Base-by-base conservation (phyloP, 352 stramenopile genomes). In the Globisporangium middletonii region DNA sequence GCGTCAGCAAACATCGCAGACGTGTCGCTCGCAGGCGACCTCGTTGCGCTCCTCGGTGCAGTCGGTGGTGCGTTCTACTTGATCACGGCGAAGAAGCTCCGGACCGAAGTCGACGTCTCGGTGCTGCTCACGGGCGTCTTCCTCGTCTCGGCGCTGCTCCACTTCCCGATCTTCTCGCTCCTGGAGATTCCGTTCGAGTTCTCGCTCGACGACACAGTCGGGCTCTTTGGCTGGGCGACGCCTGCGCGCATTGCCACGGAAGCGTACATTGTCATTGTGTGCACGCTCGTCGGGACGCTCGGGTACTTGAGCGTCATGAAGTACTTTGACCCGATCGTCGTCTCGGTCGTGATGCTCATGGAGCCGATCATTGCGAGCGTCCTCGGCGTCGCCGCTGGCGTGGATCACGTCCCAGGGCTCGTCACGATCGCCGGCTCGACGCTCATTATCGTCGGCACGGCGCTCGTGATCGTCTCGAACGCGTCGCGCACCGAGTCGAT, bases 231-330 rank as follows among this genome's bases (percentile, higher is more conserved):
- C 30, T 97, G 88, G 89, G 57, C 89, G 27, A 85, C 79, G 28
- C 64, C 77, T 1, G 64, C 64, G 15, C 78, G 86, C 13, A 57
- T 97, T 15, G 51, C 81, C 19, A 69, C 92, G n/a, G 72, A 89
- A 44, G 57, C 85, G 30, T 96, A 92, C 65, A 77, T 96, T 33
- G 83, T 92, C 49, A 78, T 96, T 33, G 62, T 96, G 43, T 95
- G 89, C 57, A 91, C 95, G 65, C 69, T 88, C 50, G 73, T 96
- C 23, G 87, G 89, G 47, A 96, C 85, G 12, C 94, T 90, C 69
- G 88, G 88, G 15, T 97, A 94, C 72, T 83, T 97, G 63, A 88
- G 77, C 43, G 86, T 95, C 45, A 91, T 97, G 80, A 96, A 97
- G 60, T 96, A 97, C 70, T 97, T 97, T 62, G 88, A 96, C 60